Base-by-base conservation (phyloP, 768 basidiomycete species). In the Hemileccinum impolitum region DNA sequence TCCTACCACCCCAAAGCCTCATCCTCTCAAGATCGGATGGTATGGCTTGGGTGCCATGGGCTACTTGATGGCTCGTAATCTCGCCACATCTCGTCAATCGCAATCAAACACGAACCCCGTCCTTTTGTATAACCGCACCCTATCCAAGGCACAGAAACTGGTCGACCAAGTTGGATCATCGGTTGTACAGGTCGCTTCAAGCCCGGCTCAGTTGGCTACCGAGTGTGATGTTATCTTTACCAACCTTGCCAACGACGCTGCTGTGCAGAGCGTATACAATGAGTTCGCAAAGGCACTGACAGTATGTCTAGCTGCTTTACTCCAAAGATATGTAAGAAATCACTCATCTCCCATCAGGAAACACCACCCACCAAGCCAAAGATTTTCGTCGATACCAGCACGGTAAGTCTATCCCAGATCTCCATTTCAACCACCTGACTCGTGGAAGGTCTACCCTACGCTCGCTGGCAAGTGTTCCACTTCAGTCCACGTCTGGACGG, bases 311-410 rank as follows among this genome's bases (percentile, higher is more conserved):
- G 12, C 36, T 21, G 35, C 14, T n/a, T 34, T 38, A 23, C 6
- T 36, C 50, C 10, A 12, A 12, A 44, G 32, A 42, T 45, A 40
- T 30, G 13, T 19, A 28, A 17, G 21, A 11, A 15, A 3, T 8
- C 43, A 21, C 34, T n/a, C 28, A 54, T 59, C 47, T 13, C 5
- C 39, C 31, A 13, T 51, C 53, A 81, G 72, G 60, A 60, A 57
- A 56, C 60, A 18, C 73, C 75, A 26, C 73, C 77, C 1, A 62
- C 73, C 7, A 74, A 70, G 60, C 66, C 73, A 55, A 92, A 84
- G 64, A 86, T 90, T 39, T 91, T 94, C 54, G 84, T 92, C 28
- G 91, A 94, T 57, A 90, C 86, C 12, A 84, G 83, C 68, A 94
- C 91, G 3, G 88, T 90, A 47, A 48, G 82, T 70, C n/a, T 46